Percentiles rank a stretch among this genome's conserved stretches.
Conservation (phyloP, 352 stramenopile species). For the Globisporangium lucens region DNA sequence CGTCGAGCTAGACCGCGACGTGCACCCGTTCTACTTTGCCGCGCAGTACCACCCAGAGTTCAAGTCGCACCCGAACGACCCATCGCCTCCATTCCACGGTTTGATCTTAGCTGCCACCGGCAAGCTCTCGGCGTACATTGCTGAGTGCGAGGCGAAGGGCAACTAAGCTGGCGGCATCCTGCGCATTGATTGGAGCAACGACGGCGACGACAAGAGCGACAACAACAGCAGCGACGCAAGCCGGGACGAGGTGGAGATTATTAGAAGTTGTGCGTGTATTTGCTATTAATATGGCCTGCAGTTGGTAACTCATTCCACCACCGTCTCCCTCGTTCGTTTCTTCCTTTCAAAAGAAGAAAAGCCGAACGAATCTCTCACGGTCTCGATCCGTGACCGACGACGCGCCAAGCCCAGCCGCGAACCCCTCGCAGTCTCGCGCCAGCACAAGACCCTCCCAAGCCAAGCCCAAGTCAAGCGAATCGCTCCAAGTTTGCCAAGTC, state of each 20-base stretch:
- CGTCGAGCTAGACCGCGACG: conserved; percentile 92
- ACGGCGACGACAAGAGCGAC: not conserved
- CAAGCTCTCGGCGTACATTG: conserved; percentile 71
- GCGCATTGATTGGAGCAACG: not conserved
- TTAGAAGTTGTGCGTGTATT: conserved; percentile 17
- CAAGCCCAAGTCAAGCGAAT: not conserved
- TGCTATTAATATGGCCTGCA: conserved; percentile 15
- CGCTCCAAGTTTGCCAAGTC: not conserved
- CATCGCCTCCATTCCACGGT: conserved; percentile 97
- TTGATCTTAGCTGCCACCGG: conserved; percentile 91
- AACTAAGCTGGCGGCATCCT: conserved; percentile 17
- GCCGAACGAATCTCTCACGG: conserved; percentile 19
- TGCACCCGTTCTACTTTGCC: conserved; percentile 99
- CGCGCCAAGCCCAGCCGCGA: conserved; percentile 1
- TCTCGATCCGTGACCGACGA: conserved; percentile 10
- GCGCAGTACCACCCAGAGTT: conserved; percentile 99
- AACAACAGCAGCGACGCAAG: not conserved
- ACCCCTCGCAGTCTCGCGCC: conserved; percentile 14
- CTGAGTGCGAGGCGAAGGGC: conserved; percentile 31
- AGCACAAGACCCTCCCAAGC: not conserved
- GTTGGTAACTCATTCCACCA: conserved; percentile 12
- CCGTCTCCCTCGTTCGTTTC: conserved; percentile 9
- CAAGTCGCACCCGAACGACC: conserved; percentile 94
- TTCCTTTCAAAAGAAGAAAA: conserved; percentile 9
- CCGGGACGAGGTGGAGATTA: conserved; percentile 6